Evolutionary conservation across 371 early-diverging fungal genomes (phyloP).

Genomic region (Actinomortierella wolfii): DNA sequence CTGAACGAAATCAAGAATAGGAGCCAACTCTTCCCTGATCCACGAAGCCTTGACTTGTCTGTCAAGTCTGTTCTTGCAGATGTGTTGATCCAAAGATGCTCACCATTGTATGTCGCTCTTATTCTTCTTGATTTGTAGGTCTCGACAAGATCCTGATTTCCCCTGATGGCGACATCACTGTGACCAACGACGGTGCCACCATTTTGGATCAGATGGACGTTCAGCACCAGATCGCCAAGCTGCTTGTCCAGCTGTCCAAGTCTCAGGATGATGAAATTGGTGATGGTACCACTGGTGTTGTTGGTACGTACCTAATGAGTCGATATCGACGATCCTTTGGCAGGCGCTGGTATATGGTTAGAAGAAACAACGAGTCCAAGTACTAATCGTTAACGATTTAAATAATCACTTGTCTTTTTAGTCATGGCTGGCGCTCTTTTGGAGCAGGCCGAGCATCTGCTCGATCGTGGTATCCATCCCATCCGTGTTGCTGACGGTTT

Average conservation of each 20-base stretch:
- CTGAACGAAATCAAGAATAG: neutral
- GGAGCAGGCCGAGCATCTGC: slow-evolving; percentile 95
- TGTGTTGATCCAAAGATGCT: neutral
- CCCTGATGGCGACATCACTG: slow-evolving; percentile 99
- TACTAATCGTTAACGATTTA: too few relatives aligned
- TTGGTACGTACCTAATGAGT: slow-evolving; percentile 63
- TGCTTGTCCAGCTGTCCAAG: slow-evolving; percentile 97
- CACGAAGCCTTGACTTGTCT: neutral
- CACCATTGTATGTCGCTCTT: neutral
- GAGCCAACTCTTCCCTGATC: neutral
- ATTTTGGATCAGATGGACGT: slow-evolving; percentile 99
- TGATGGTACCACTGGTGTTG: slow-evolving; percentile 99
- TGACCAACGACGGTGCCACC: slow-evolving; percentile 99
- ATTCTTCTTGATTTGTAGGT: slow-evolving; percentile 55
- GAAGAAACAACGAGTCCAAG: neutral
- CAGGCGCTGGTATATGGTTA: neutral
- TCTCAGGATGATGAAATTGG: slow-evolving; percentile 99
- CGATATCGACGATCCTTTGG: neutral
- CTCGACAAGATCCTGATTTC: slow-evolving; percentile 99
- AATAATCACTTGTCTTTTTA: too few relatives aligned
- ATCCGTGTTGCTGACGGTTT: slow-evolving; percentile 99
- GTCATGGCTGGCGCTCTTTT: slow-evolving; percentile 98
- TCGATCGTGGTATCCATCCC: slow-evolving; percentile 99
- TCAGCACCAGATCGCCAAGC: slow-evolving; percentile 98
- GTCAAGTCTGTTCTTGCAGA: neutral